These are phyloP conservation scores for Purshia tridentata DNA, from an alignment of 306 rosid genomes.

Conservation along the genomic window DNA sequence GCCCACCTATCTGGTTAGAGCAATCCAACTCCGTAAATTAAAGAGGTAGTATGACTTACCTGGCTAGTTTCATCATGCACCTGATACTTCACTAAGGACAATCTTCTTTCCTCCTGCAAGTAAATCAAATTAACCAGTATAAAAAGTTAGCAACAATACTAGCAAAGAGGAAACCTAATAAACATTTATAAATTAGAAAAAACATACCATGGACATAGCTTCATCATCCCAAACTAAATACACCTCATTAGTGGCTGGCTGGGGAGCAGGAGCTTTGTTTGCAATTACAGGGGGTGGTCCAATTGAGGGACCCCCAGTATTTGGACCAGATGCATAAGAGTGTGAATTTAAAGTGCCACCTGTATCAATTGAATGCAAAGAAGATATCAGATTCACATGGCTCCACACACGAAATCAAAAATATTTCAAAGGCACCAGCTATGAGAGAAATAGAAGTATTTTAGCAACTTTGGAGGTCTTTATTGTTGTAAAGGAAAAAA, in stretches of 20 bases:
- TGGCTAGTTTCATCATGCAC: slow-evolving; percentile 99
- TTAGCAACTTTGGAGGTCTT: background rate
- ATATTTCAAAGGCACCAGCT: background rate
- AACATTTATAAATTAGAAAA: background rate
- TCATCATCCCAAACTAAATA: slow-evolving; percentile 99
- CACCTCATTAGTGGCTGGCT: slow-evolving; percentile 90
- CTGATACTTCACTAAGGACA: slow-evolving; percentile 90
- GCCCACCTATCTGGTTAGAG: slow-evolving; percentile 85
- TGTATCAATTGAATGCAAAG: slow-evolving; percentile 29
- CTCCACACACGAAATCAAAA: slow-evolving; percentile 9
- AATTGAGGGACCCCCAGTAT: slow-evolving; percentile 97
- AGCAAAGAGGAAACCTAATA: slow-evolving; percentile 1
- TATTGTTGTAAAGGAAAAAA: background rate
- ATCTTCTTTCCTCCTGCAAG: slow-evolving; percentile 98
- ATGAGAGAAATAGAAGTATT: background rate
- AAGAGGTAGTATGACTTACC: slow-evolving; percentile 97
- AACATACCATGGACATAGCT: slow-evolving; percentile 98
- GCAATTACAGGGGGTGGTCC: slow-evolving; percentile 99
- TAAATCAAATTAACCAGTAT: slow-evolving; percentile 14
- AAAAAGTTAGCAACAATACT: slow-evolving; percentile 19
- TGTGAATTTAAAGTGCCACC: slow-evolving; percentile 73
- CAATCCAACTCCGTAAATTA: slow-evolving; percentile 58
- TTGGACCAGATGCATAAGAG: slow-evolving; percentile 97
- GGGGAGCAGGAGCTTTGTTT: slow-evolving; percentile 78
- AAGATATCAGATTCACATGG: slow-evolving; percentile 14